Conservation (phyloP, 164 flowering plant genomes). For the Akebia trifoliata region DNA sequence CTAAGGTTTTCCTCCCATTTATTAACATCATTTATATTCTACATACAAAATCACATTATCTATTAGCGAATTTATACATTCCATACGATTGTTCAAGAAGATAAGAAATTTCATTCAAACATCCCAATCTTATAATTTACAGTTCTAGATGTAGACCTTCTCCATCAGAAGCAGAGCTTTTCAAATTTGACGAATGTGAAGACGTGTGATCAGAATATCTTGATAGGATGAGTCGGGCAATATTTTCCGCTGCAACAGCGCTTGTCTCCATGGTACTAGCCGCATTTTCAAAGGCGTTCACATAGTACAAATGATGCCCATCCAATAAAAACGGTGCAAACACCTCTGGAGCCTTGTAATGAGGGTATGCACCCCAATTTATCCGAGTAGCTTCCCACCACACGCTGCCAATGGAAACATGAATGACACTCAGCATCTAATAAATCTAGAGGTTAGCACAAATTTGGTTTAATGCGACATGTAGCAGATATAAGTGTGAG, state of each 20-base stretch:
- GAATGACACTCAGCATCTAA: conserved; percentile 8
- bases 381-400: conserved; percentile 65
- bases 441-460: not conserved
- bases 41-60: too few species aligned
- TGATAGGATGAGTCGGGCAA: conserved; percentile 81
- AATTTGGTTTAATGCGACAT: not conserved
- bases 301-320: conserved; percentile 67
- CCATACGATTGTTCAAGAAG: too few species aligned
- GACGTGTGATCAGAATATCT: conserved; percentile 31
- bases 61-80: too few species aligned
- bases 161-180: conserved; percentile 17
- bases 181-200: conserved; percentile 19
- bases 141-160: conserved; percentile 39
- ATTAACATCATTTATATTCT: too few species aligned
- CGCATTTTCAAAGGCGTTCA: conserved; percentile 92
- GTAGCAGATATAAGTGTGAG: not conserved
- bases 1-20: too few species aligned
- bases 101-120: too few species aligned
- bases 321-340: conserved; percentile 88
- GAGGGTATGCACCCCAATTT: conserved; percentile 94
- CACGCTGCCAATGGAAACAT: conserved; percentile 30
- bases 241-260: conserved; percentile 87
- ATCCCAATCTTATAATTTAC: conserved; percentile 15
- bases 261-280: conserved; percentile 98
- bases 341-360: conserved; percentile 69